Evolutionary conservation across 2,329 filamentous ascomycete genomes (phyloP).

Genomic region (Epichloe amarillans): DNA sequence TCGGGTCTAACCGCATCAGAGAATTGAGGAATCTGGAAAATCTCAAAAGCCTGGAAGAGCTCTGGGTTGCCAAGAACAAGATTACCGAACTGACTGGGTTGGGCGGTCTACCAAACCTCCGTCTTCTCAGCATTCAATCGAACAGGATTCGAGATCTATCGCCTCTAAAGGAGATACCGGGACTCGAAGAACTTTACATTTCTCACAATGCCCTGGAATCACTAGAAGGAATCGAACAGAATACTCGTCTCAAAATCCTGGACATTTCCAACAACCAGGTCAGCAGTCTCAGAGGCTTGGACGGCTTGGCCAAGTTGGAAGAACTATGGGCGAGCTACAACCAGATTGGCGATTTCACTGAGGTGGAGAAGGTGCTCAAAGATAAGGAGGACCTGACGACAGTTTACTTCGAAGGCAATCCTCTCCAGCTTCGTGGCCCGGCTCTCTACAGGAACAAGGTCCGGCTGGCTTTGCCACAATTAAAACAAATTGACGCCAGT

Average conservation of each 20-base stretch:
- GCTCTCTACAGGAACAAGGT: constrained; percentile 92
- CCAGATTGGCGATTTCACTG: constrained; percentile 61
- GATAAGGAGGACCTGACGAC: constrained; percentile 74
- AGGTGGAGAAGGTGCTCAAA: constrained; percentile 64
- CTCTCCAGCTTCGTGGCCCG: constrained; percentile 65
- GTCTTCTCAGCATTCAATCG: constrained; percentile 85
- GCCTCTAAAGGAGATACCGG: constrained; percentile 58
- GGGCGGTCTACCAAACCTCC: constrained; percentile 60
- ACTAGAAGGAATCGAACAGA: constrained; percentile 58
- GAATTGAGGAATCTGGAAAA: constrained; percentile 77
- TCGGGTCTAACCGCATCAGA: constrained; percentile 84
- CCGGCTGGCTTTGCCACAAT: constrained; percentile 68
- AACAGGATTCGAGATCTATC: constrained; percentile 75
- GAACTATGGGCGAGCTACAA: constrained; percentile 96
- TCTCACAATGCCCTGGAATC: constrained; percentile 83
- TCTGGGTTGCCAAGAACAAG: constrained; percentile 96
- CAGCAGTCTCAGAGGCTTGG: constrained; percentile 57
- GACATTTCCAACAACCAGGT: constrained; percentile 88
- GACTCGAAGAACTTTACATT: constrained; percentile 87
- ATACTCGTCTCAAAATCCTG: constrained; percentile 57
- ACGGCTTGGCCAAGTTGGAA: constrained; percentile 56
- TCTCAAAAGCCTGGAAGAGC: constrained; percentile 64
- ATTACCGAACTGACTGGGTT: constrained; percentile 74
- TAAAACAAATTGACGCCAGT: constrained; percentile 96
- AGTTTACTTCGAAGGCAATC: constrained; percentile 94